Percentiles rank a stretch among this genome's conserved stretches.
Evolutionary conservation across 345 rosid species (phyloP).

Genomic region (Excoecaria agallocha): DNA sequence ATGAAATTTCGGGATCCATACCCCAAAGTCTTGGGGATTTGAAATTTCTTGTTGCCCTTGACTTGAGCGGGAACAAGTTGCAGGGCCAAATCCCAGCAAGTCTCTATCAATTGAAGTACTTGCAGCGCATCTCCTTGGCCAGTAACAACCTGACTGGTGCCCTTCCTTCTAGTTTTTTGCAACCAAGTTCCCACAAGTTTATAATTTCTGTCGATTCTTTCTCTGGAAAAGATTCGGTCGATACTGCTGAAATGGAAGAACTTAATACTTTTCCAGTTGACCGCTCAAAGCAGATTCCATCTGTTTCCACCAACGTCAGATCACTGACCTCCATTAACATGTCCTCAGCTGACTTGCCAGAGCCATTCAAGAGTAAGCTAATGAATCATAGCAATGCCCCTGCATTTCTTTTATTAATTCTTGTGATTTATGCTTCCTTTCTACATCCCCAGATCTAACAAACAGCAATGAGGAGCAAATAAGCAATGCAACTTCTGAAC

Average conservation of each 20-base stretch:
- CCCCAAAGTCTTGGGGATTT: constrained; percentile 28
- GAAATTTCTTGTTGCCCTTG: constrained; percentile 27
- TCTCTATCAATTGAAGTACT: constrained; percentile 17
- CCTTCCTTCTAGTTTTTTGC: constrained; percentile 15
- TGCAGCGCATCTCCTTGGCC: constrained; percentile 25
- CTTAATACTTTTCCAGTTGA: constrained; percentile 22
- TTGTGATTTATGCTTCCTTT: background rate
- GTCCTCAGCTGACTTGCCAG: constrained; percentile 16
- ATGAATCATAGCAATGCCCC: constrained; percentile 9
- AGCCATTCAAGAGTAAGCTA: constrained; percentile 12
- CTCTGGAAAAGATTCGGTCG: constrained; percentile 10
- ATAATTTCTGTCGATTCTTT: constrained; percentile 6
- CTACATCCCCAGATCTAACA: constrained; percentile 6
- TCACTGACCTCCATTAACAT: constrained; percentile 11
- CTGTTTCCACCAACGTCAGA: constrained; percentile 6
- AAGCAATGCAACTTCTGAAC: background rate
- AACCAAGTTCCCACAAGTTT: constrained; percentile 8
- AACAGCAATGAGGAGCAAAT: background rate
- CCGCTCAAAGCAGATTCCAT: constrained; percentile 14
- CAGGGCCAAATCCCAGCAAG: constrained; percentile 27
- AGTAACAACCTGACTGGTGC: constrained; percentile 28
- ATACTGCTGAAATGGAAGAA: constrained; percentile 11
- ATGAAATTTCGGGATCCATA: constrained; percentile 25
- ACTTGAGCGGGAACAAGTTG: constrained; percentile 27
- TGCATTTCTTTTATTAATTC: constrained; percentile 4